Conservation (phyloP, 1,139 yeast species). For the Zhuliangozyma parablackwelliae region DNA sequence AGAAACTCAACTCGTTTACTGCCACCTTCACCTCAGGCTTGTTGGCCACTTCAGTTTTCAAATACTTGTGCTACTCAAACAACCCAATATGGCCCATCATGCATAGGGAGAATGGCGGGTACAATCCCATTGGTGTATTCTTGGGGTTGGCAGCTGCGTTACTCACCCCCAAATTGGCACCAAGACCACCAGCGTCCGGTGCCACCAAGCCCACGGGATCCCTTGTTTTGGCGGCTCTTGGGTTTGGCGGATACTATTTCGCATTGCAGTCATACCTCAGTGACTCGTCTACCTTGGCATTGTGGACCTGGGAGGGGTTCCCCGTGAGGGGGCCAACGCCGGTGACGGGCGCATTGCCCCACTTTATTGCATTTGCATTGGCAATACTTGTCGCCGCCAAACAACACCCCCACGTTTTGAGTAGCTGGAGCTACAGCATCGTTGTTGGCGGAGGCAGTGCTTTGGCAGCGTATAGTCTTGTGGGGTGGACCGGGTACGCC, state of each 20-base stretch:
- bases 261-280: conserved; percentile 70
- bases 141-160: conserved; percentile 64
- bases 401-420: conserved; percentile 20
- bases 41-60: conserved; percentile 65
- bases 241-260: conserved; percentile 75
- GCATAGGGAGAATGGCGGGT: conserved; percentile 83
- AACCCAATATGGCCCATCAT: conserved; percentile 97
- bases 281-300: conserved; percentile 78
- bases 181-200: too few species aligned
- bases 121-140: conserved; percentile 66
- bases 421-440: conserved; percentile 24
- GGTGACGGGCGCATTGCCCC: conserved; percentile 78
- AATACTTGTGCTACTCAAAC: conserved; percentile 74
- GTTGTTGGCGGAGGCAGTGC: conserved; percentile 50
- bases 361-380: conserved; percentile 53
- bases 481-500: conserved; percentile 77
- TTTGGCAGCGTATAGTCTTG: conserved; percentile 41
- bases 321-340: conserved; percentile 86
- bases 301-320: conserved; percentile 95
- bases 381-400: conserved; percentile 44
- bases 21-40: conserved; percentile 70
- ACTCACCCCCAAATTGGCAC: conserved; percentile 31
- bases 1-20: conserved; percentile 48
- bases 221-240: conserved; percentile 51
- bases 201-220: conserved; percentile 13